Base-by-base conservation (phyloP, 1,284 basidiomycete genomes). In the Chalciporus sp. region DNA sequence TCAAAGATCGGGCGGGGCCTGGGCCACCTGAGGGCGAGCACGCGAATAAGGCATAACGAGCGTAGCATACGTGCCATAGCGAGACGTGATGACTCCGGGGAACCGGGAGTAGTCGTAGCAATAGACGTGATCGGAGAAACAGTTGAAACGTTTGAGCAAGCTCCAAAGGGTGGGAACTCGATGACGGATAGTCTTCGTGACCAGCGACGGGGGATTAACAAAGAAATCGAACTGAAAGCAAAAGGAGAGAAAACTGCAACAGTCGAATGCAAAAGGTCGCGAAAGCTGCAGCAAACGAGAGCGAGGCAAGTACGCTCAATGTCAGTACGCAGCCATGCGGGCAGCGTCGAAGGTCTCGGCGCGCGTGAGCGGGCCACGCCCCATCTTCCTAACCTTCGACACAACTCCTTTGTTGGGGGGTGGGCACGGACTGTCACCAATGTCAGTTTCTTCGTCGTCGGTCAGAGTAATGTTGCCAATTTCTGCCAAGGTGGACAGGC, bases 401-500 rank as follows among this genome's bases (percentile, higher is more conserved):
- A 66, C 55, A 48, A 69, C 70, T 39, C 70, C 74, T 64, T 85
- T 88, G 39, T 76, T 81, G 11, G 86, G 84, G 37, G 88, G 87
- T 12, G 89, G 90, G 72, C 89, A 92, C 1, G 90, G 90, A 62
- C 89, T 91, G 63, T 90, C 88, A 16, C 86, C 88, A 47, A 90
- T 72, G 61, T 90, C 88, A 9, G 82, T 83, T 47, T 90, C 88
- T 46, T 85, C 87, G 51, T 88, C 87, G 43, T 90, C 88, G 28
- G 80, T 82, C 19, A 72, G 73, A 10, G 77, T 77, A 37, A 73
- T 74, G 58, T 84, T 84, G 19, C 75, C 75, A 58, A 87, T 86
- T 69, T 92, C 90, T 8, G 77, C 73, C 7, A 92, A 78, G 5
- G 87, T 85, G 47, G 77, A 79, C 40, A 91, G 66, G 3, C 73